Conservation (phyloP, 495 filamentous ascomycete species). For the Neurospora sp. region DNA sequence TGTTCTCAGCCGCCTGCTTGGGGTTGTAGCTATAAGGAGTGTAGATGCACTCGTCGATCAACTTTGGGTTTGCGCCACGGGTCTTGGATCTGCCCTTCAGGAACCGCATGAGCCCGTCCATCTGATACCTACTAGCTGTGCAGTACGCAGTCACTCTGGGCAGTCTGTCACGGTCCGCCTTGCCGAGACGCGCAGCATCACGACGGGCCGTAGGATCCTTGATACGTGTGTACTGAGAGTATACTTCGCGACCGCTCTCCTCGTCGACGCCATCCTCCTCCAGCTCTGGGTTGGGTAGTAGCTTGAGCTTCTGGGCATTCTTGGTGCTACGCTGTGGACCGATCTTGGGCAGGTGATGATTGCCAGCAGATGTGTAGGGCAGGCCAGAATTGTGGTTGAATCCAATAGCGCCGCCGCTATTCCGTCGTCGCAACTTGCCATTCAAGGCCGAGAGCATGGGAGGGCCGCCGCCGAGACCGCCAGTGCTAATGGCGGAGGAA, state of each 20-base stretch:
- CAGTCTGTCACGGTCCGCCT: conserved; percentile 78
- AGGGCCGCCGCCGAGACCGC: conserved; percentile 33
- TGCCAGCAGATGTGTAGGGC: conserved; percentile 43
- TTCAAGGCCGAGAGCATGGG: conserved; percentile 76
- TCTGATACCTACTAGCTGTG: conserved; percentile 79
- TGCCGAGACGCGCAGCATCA: conserved; percentile 87
- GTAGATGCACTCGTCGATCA: conserved; percentile 95
- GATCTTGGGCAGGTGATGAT: conserved; percentile 57
- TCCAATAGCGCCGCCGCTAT: conserved; percentile 46
- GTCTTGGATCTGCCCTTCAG: conserved; percentile 70
- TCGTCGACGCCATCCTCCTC: conserved; percentile 68
- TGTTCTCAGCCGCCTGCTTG: conserved; percentile 15
- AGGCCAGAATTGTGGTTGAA: conserved; percentile 12
- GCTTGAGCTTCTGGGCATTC: conserved; percentile 90
- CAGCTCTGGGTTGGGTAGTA: conserved; percentile 80
- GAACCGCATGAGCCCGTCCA: conserved; percentile 80
- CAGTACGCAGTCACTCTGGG: conserved; percentile 94
- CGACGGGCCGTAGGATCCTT: conserved; percentile 90
- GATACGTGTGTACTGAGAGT: conserved; percentile 85
- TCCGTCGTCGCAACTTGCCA: conserved; percentile 73
- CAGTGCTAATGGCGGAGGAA: conserved; percentile 20
- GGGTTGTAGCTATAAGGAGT: conserved; percentile 70
- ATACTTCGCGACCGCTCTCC: conserved; percentile 90
- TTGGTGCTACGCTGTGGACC: conserved; percentile 92
- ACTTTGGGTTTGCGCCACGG: conserved; percentile 72